Evolutionary conservation across 2,329 filamentous ascomycete species (phyloP).

Genomic region (Colletotrichum navitas): DNA sequence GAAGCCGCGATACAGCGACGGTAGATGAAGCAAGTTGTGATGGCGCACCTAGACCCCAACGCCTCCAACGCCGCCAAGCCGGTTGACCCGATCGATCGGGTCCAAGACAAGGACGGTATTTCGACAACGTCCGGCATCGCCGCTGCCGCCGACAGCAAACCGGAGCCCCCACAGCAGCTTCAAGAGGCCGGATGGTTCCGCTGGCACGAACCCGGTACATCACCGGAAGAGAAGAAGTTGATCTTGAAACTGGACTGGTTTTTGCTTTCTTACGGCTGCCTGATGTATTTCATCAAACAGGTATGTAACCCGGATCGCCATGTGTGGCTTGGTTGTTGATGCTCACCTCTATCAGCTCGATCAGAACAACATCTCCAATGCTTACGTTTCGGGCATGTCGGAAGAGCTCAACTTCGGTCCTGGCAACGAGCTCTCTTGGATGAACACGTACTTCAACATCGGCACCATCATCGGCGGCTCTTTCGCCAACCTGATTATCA

Average conservation of each 20-base stretch:
- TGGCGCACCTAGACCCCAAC: conserved; percentile 27
- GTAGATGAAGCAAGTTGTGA: background rate
- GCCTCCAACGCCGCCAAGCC: conserved; percentile 23
- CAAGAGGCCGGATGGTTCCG: conserved; percentile 50
- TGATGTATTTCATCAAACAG: conserved; percentile 61
- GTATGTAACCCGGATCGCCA: background rate
- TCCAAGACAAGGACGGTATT: conserved; percentile 32
- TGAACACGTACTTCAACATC: conserved; percentile 61
- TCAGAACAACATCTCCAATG: conserved; percentile 61
- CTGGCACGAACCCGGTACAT: conserved; percentile 58
- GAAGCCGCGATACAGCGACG: background rate
- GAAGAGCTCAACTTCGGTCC: conserved; percentile 59
- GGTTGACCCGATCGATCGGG: conserved; percentile 8
- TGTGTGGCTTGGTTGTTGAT: background rate
- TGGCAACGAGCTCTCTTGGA: conserved; percentile 58
- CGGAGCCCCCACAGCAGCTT: conserved; percentile 37
- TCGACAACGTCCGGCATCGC: conserved; percentile 20
- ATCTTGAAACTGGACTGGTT: conserved; percentile 65
- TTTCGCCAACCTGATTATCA: conserved; percentile 59
- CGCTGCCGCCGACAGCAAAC: conserved; percentile 29
- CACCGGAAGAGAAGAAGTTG: conserved; percentile 57
- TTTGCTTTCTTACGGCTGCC: conserved; percentile 55
- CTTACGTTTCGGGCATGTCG: conserved; percentile 62
- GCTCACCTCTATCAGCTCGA: conserved; percentile 51
- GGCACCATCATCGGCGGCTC: conserved; percentile 60